phyloP scores from a whole-genome alignment of 2,329 filamentous ascomycete species.

The Colletotrichum liaoningense region DNA sequence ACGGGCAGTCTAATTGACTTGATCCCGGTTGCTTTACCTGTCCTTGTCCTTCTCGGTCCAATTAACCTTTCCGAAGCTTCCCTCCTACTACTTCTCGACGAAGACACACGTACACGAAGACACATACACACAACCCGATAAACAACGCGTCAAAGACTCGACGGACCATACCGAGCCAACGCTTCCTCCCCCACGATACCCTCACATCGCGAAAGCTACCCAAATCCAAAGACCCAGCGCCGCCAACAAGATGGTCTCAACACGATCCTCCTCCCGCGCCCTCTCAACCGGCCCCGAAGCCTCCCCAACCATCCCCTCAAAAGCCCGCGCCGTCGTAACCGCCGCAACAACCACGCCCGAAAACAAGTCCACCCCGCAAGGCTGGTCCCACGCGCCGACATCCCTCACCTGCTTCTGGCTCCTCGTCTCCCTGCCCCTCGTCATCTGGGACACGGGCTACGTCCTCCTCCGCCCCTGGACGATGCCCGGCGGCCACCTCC shows the following conservation, averaged over 20 bases:
- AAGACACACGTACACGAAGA: too few relatives aligned
- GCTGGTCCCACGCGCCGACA: conserved; percentile 56
- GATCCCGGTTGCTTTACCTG: not conserved
- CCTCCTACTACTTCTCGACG: too few relatives aligned
- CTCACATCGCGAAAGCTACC: not conserved
- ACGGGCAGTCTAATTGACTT: not conserved
- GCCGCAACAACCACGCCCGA: conserved; percentile 13
- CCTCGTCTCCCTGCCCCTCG: conserved; percentile 78
- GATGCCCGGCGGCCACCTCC: conserved; percentile 81
- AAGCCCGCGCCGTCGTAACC: conserved; percentile 30
- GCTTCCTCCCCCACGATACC: not conserved
- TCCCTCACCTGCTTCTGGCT: conserved; percentile 74
- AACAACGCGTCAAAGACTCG: not conserved
- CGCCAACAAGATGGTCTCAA: conserved; percentile 49
- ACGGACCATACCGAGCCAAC: not conserved
- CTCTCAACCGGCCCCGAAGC: conserved; percentile 39
- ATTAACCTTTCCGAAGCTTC: conserved; percentile 1
- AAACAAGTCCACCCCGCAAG: conserved; percentile 4
- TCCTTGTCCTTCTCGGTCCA: not conserved
- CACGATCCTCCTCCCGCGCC: conserved; percentile 49
- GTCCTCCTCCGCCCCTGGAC: conserved; percentile 82
- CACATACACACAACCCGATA: not conserved
- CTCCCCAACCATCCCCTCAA: conserved; percentile 35
- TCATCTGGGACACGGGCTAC: conserved; percentile 85
- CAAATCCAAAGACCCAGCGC: not conserved